Conservation (phyloP, 768 basidiomycete species). For the Grammothele lineata region DNA sequence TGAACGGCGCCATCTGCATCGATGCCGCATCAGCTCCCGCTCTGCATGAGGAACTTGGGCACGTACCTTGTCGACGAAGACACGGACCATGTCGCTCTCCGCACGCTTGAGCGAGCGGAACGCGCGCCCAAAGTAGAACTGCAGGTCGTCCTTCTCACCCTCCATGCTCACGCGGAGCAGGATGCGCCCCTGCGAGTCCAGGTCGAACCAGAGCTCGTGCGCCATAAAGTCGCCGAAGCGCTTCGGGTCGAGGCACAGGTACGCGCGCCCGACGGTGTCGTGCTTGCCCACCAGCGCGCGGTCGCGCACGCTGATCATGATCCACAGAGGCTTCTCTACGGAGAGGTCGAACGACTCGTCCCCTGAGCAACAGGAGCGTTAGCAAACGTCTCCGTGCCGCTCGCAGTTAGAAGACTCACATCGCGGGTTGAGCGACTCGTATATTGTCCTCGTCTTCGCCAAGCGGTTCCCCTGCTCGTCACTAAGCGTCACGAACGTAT, state of each 20-base stretch:
- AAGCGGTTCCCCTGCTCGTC: slow-evolving; percentile 87
- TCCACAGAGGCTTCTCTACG: slow-evolving; percentile 90
- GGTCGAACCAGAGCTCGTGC: slow-evolving; percentile 88
- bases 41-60: background rate
- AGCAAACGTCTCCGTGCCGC: too few relatives aligned
- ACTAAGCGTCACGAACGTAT: slow-evolving; percentile 92
- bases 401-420: slow-evolving; percentile 65
- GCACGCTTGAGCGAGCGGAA: slow-evolving; percentile 92
- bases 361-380: slow-evolving; percentile 68
- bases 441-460: slow-evolving; percentile 94
- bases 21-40: background rate
- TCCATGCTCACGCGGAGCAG: slow-evolving; percentile 94
- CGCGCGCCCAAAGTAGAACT: slow-evolving; percentile 94
- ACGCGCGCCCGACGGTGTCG: slow-evolving; percentile 86
- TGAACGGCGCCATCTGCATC: slow-evolving; percentile 90
- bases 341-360: slow-evolving; percentile 96
- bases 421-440: slow-evolving; percentile 85
- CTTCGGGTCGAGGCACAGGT: slow-evolving; percentile 86
- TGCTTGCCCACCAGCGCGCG: slow-evolving; percentile 90
- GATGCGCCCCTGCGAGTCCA: slow-evolving; percentile 83
- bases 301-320: slow-evolving; percentile 93
- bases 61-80: slow-evolving; percentile 93
- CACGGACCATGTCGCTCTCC: slow-evolving; percentile 92
- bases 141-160: slow-evolving; percentile 96
- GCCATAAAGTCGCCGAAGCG: slow-evolving; percentile 86